A percentile compares a stretch with the other conserved stretches of the same genome.
Evolutionary conservation across 2,329 filamentous ascomycete genomes (phyloP).

Genomic region (Scedosporium minutisporum): DNA sequence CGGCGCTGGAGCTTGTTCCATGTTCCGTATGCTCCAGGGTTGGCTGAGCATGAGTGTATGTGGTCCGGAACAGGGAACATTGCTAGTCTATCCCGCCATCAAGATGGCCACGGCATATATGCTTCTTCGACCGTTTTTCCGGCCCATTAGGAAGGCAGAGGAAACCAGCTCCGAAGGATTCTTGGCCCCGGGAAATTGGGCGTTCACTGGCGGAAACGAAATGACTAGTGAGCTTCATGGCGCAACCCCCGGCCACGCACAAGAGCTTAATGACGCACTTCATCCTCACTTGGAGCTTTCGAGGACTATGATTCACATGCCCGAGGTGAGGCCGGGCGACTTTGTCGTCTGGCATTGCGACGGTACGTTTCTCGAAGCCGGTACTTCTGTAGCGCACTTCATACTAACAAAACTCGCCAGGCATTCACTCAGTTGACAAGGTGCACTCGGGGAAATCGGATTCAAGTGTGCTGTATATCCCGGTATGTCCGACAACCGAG

Average conservation of each 20-base stretch:
- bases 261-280: conserved; percentile 57
- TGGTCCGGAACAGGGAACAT: conserved; percentile 58
- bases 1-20: conserved; percentile 70
- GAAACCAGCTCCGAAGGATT: conserved; percentile 46
- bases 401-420: conserved; percentile 13
- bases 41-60: conserved; percentile 76
- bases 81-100: conserved; percentile 68
- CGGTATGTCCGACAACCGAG: conserved; percentile 71
- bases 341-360: conserved; percentile 83
- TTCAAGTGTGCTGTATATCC: conserved; percentile 82
- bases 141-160: conserved; percentile 42
- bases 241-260: conserved; percentile 56
- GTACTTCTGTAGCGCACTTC: conserved; percentile 11
- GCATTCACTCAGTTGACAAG: conserved; percentile 75
- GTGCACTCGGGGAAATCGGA: conserved; percentile 62
- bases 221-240: conserved; percentile 58
- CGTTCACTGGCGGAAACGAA: conserved; percentile 29
- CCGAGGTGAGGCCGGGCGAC: conserved; percentile 60
- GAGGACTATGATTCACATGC: conserved; percentile 60
- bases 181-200: conserved; percentile 30
- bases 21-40: conserved; percentile 84
- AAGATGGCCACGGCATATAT: conserved; percentile 69
- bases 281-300: conserved; percentile 64
- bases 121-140: conserved; percentile 77
- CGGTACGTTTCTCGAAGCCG: conserved; percentile 26